Base-by-base conservation (phyloP, 2,329 filamentous ascomycete genomes). In the Aspergillus cejpii region DNA sequence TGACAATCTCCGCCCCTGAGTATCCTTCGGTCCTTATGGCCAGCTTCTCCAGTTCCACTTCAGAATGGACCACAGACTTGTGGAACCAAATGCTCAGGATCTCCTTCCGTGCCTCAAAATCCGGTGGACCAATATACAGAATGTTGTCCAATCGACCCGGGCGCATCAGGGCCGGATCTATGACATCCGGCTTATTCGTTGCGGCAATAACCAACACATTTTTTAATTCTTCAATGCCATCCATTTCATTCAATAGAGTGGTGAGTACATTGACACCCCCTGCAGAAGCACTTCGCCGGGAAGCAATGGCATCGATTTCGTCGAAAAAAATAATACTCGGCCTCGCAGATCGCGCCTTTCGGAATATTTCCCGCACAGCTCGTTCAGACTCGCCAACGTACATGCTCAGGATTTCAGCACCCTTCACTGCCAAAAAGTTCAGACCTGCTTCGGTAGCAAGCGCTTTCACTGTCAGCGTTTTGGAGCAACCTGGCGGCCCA, bases 301-400 rank as follows among this genome's bases (percentile, higher is more conserved):
- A 75, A 28, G 75, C 85, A 51, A 97, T 91, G 3, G 87, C 83
- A 68, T 97, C 90, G 56, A 97, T 92, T 65, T 97, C 90, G 63
- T 97, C 90, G 54, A 96, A 95, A 74, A 96, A 97, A 57, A 97
- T 89, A 67, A 96, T 91, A 62, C 86, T 89, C 0, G 91, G 91
- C 41, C 83, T 82, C 6, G 89, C 90, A n/a, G 84, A 83, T 33
- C 85, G 78, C 1, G 91, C 91, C 56, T 90, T 86, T 42, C 83
- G 78, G 63, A 97, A 96, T 1, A 96, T 80, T 44, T 88, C 85
- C 28, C 91, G 81, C 33, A 96, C 78, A 6, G 85, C 83, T 8
- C 88, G 81, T 69, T 97, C 91, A 1, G 89, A 91, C 65, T 97
- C 91, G 49, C 91, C 91, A 14, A 97, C 90, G 66, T 96, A 97